A percentile compares a stretch with the other conserved stretches of the same genome.
These are phyloP conservation scores for Lachancea meyersii DNA, from an alignment of 805 yeast genomes.

Conservation along the genomic window DNA sequence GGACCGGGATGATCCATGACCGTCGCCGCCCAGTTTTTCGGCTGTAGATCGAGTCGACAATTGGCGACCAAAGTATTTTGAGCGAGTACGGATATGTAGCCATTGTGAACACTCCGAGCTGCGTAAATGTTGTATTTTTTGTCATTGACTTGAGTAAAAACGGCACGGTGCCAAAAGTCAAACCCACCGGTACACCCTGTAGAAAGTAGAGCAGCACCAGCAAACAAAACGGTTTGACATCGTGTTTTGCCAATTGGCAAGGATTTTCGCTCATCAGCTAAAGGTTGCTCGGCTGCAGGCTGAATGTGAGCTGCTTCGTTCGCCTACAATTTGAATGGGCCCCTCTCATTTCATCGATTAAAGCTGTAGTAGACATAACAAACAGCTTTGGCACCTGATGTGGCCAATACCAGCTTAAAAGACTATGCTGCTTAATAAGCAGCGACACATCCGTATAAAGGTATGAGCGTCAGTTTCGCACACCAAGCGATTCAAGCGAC, in stretches of 20 bases:
- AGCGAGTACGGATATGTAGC: constrained; percentile 94
- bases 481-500: too few species aligned
- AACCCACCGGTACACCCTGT: constrained; percentile 96
- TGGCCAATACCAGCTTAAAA: too few species aligned
- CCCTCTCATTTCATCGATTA: too few species aligned
- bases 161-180: constrained; percentile 92
- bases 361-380: too few species aligned
- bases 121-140: constrained; percentile 68
- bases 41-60: constrained; percentile 81
- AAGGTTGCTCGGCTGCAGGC: too few species aligned
- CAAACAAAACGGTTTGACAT: constrained; percentile 68
- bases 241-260: constrained; percentile 36
- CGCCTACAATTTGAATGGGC: too few species aligned
- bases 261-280: constrained; percentile 1
- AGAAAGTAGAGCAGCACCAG: constrained; percentile 70
- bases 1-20: constrained; percentile 94
- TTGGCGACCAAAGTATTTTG: constrained; percentile 91
- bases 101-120: constrained; percentile 82
- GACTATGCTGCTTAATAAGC: too few species aligned
- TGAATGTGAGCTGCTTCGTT: too few species aligned
- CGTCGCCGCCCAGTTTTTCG: constrained; percentile 70
- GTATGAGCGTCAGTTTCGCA: too few species aligned
- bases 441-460: too few species aligned
- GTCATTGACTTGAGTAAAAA: constrained; percentile 66
- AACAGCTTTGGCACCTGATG: too few species aligned